phyloP scores from a whole-genome alignment of 805 yeast species.

The Lachancea cidri region DNA sequence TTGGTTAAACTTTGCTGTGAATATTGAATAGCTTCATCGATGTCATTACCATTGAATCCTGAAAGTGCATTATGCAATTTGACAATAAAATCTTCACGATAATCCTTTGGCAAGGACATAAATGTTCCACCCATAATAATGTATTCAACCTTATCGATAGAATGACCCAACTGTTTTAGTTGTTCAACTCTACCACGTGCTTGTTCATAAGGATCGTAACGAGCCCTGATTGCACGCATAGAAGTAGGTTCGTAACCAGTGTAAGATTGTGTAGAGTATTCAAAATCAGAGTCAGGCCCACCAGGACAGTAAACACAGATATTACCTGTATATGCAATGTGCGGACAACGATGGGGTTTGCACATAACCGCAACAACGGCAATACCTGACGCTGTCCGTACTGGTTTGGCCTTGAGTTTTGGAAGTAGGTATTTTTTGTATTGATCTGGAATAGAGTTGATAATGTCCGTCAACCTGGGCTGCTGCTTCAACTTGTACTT shows the following conservation, averaged over 20 bases:
- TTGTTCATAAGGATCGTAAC: slow-evolving; percentile 97
- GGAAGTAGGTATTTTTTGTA: slow-evolving; percentile 88
- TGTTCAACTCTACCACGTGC: slow-evolving; percentile 97
- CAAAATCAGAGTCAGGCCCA: slow-evolving; percentile 98
- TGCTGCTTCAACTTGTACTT: slow-evolving; percentile 87
- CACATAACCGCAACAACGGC: slow-evolving; percentile 99
- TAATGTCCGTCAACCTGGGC: slow-evolving; percentile 92
- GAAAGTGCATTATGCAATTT: slow-evolving; percentile 92
- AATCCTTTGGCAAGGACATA: slow-evolving; percentile 87
- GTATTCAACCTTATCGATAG: slow-evolving; percentile 95
- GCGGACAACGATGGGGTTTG: slow-evolving; percentile 98
- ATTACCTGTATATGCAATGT: slow-evolving; percentile 97
- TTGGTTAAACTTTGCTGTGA: slow-evolving; percentile 94
- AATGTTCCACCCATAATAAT: slow-evolving; percentile 99
- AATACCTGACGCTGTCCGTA: slow-evolving; percentile 96
- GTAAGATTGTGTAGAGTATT: slow-evolving; percentile 95
- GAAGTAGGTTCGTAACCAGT: slow-evolving; percentile 99
- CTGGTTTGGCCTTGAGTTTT: slow-evolving; percentile 96
- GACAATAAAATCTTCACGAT: slow-evolving; percentile 83
- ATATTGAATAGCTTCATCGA: slow-evolving; percentile 85
- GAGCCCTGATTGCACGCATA: slow-evolving; percentile 98
- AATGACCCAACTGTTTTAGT: slow-evolving; percentile 89
- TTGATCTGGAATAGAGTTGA: slow-evolving; percentile 92
- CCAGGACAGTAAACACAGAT: slow-evolving; percentile 99
- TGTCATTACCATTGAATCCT: slow-evolving; percentile 79